Percentiles rank a stretch among this genome's conserved stretches.
Evolutionary conservation across 139 green algal species (phyloP).

Genomic region (Chlamydomonas sp.): DNA sequence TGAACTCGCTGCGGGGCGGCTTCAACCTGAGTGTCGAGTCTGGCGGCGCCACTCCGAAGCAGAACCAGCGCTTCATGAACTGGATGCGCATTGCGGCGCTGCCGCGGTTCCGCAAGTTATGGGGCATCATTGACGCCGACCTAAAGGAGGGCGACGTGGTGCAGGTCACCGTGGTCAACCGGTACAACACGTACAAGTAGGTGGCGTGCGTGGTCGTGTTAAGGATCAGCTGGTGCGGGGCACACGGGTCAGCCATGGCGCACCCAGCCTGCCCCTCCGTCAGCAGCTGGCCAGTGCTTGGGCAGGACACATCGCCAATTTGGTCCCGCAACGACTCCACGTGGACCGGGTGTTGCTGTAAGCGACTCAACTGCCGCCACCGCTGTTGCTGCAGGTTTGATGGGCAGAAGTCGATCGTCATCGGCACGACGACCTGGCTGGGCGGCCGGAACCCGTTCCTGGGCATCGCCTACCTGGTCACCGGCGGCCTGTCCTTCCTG

Average conservation of each 20-base stretch:
- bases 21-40: conserved; percentile 30
- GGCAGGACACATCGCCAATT: too few species aligned
- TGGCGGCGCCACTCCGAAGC: background rate
- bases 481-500: conserved; percentile 66
- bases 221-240: too few species aligned
- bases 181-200: conserved; percentile 85
- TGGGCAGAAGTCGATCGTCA: conserved; percentile 77
- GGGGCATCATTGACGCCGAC: conserved; percentile 53
- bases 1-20: conserved; percentile 38
- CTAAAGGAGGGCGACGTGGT: conserved; percentile 56
- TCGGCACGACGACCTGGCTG: conserved; percentile 85
- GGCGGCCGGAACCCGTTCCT: conserved; percentile 85
- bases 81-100: conserved; percentile 93
- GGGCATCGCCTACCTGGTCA: conserved; percentile 76
- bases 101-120: conserved; percentile 71
- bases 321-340: too few species aligned
- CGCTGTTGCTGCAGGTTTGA: conserved; percentile 46
- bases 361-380: too few species aligned
- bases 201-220: too few species aligned
- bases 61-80: conserved; percentile 94
- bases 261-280: too few species aligned
- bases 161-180: conserved; percentile 54
- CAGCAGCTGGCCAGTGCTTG: too few species aligned
- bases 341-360: too few species aligned
- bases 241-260: too few species aligned